These are phyloP conservation scores for Sporisorium sorghi DNA, from an alignment of 1,284 basidiomycete species.

Conservation along the genomic window DNA sequence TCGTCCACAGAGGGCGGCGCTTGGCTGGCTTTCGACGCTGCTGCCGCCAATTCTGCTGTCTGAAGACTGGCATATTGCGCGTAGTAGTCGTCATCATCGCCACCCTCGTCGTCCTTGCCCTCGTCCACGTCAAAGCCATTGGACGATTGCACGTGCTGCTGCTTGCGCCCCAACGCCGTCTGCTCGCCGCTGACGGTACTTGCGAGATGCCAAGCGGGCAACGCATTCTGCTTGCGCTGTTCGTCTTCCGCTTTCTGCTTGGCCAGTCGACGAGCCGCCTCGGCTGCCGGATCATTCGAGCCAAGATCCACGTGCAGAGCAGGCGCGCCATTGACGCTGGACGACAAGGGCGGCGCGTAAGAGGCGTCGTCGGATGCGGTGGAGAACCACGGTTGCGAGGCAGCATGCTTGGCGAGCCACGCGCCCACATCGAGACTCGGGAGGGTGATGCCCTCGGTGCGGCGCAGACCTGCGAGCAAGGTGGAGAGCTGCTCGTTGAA, in stretches of 20 bases:
- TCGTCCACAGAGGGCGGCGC: slow-evolving; percentile 31
- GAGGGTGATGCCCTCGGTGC: slow-evolving; percentile 82
- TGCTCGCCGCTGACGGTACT: slow-evolving; percentile 92
- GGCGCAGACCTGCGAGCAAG: slow-evolving; percentile 85
- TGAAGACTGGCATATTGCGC: slow-evolving; percentile 61
- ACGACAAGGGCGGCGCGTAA: slow-evolving; percentile 28
- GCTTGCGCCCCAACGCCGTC: slow-evolving; percentile 79
- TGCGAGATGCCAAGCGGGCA: slow-evolving; percentile 92
- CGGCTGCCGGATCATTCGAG: slow-evolving; percentile 55
- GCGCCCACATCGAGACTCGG: slow-evolving; percentile 78
- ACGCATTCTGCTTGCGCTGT: slow-evolving; percentile 80
- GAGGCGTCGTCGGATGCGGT: slow-evolving; percentile 22
- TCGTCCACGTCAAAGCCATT: slow-evolving; percentile 37
- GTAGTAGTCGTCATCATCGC: slow-evolving; percentile 65
- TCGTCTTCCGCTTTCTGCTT: slow-evolving; percentile 59
- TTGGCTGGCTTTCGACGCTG: slow-evolving; percentile 38
- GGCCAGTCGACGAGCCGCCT: slow-evolving; percentile 71
- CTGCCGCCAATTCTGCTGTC: slow-evolving; percentile 47
- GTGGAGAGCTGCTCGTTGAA: slow-evolving; percentile 92
- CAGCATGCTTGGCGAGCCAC: slow-evolving; percentile 61
- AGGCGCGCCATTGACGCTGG: slow-evolving; percentile 38
- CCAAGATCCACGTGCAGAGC: slow-evolving; percentile 64
- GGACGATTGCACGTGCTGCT: slow-evolving; percentile 40
- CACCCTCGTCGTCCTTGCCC: slow-evolving; percentile 41
- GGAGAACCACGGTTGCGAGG: slow-evolving; percentile 56